Evolutionary conservation across 345 rosid genomes (phyloP).

Genomic region (Citrus cavaleriei): DNA sequence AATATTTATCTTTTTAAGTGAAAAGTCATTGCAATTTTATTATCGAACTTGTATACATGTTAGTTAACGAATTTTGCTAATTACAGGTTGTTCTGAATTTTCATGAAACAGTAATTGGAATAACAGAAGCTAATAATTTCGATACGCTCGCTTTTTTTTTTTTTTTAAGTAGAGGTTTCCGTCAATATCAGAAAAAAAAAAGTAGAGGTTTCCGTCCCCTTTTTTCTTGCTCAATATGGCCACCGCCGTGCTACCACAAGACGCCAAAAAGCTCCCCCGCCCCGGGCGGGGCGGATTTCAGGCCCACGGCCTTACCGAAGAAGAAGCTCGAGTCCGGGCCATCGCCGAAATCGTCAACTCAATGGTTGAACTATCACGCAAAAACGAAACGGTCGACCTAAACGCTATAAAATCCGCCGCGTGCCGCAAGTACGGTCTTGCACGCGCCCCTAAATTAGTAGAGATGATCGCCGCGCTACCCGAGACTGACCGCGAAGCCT

Average conservation of each 20-base stretch:
- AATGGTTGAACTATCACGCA: constrained; percentile 92
- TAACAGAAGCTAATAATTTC: neutral
- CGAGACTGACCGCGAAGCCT: constrained; percentile 79
- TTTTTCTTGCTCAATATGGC: constrained; percentile 39
- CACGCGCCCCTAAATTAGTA: constrained; percentile 93
- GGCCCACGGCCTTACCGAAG: constrained; percentile 82
- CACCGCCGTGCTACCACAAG: constrained; percentile 47
- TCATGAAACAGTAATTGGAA: neutral
- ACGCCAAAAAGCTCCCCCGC: constrained; percentile 57
- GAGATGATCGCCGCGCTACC: constrained; percentile 99
- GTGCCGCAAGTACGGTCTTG: constrained; percentile 88
- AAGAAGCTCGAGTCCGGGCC: constrained; percentile 92
- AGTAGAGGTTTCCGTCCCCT: neutral
- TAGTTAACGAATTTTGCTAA: neutral
- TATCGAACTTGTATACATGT: neutral
- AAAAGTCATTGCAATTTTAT: too few relatives aligned
- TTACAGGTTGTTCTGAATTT: neutral
- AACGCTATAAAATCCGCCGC: constrained; percentile 88
- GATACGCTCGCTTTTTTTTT: neutral
- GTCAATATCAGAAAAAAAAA: neutral
- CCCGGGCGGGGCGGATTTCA: constrained; percentile 93
- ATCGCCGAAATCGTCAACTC: constrained; percentile 87
- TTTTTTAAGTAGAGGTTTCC: neutral
- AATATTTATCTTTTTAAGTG: too few relatives aligned
- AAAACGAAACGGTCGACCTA: constrained; percentile 90